Evolutionary conservation across 805 yeast species (phyloP), one percentile per base, ranked within the genome.

Genomic region (Starmera caribaea): DNA sequence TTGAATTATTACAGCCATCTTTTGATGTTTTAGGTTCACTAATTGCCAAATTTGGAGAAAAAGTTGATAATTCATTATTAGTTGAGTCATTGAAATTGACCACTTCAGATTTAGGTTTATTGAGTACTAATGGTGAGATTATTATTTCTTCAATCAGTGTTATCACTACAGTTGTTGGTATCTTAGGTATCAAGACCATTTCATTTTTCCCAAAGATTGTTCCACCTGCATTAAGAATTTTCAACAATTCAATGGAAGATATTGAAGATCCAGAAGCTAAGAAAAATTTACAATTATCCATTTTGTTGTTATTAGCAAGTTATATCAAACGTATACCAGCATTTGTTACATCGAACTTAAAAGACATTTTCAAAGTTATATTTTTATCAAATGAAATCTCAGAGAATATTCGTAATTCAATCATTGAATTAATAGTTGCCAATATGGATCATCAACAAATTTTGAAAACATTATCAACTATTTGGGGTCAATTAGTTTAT

Each of bases 181-280:
- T 78, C 17, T 60, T 89, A 35, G 98, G 98, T 39, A 89, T 94
- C 15, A 84, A 87, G 54, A 70, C 81, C 45, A 81, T 92, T 54
- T 89, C 95, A 7, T 74, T 71, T 53, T 84, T 88, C 68, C 86
- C 97, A 28, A 81, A 79, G 58, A 79, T 89, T 54, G 74, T 92
- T 45, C 86, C 88, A 13, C 85, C 87, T 12, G 66, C 84, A 10
- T 67, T 87, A 40, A 63, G 65, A 24, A 69, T 85, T 31, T 81
- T 84, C 62, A 66, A 71, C 26, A 53, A 55, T 12, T 45, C 51
- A 2, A 21, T 21, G 26, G 38, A 43, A 1, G 43, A 49, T 6
- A 38, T 50, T 3, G 53, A 51, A 6, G 54, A 54, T 17, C 40
- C 35, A 4, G 56, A 49, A 16, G 45, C 65, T 31, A 62, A 49